Base-by-base conservation (phyloP, 2,329 filamentous ascomycete species). In the Cladosporium sp. region DNA sequence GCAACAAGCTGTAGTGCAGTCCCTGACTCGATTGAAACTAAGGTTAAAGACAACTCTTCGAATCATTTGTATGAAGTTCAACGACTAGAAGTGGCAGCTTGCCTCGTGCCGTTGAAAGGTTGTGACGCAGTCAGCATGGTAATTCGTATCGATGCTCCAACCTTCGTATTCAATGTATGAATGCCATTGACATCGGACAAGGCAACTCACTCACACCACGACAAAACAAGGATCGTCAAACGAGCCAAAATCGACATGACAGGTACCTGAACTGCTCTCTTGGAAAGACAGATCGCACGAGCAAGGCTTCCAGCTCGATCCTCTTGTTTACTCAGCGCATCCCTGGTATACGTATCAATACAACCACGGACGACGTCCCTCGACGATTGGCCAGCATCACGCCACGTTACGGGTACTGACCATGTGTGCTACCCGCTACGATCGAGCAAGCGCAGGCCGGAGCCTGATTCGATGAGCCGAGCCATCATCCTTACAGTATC, bases 401-500 rank as follows among this genome's bases (percentile, higher is more conserved):
- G 41, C 41, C 41, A 47, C 41, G 41, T 47, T 47, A 47, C 41
- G 41, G 41, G 41, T 21, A 12, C 10, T 47, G n/a, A 7, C 18
- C 6, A 10, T 21, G 6, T n/a, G 41, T 44, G 41, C 18, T 44
- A 44, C 38, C 38, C 38, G 38, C 5, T 41, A 5, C 18, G 38
- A 18, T 44, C 38, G 18, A n/a, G 38, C 7, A 44, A 44, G 38
- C 38, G 11, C 34, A 36, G 1, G 36, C 15, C 8, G 69, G 72
- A 2, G 74, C 72, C 34, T 59, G 61, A 10, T 68, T 68, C 5
- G 78, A 78, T 12, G 69, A 34, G 52, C 52, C 14, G 28, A 55
- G 30, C 6, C 18, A 21, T 4, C 15, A 55, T 21, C 52, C 30
- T 55, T 55, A 55, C 28, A 30, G 32, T 4, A 12, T 28, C n/a